Evolutionary conservation across 345 rosid genomes (phyloP), one percentile per base, ranked within the genome.

Genomic region (Clausena lansium): DNA sequence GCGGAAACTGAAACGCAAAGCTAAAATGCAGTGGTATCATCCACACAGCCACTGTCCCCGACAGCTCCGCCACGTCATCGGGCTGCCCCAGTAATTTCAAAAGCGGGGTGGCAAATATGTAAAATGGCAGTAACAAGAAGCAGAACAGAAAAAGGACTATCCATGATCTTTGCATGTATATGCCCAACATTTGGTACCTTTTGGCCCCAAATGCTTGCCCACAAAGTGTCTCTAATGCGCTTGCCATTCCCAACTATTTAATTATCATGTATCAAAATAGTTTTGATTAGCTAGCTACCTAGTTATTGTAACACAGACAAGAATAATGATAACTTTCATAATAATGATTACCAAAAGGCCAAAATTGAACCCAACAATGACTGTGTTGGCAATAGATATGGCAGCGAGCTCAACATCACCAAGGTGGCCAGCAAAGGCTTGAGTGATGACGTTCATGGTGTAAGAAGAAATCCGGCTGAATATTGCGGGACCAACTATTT

Each of bases 121-220:
- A 92, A 22, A 89, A 58, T 0, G 94, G 97, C 20, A 92, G 73
- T 0, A 92, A 57, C 25, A 90, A 58, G 78, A 89, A 72, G 64
- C 94, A 87, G 25, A 86, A 90, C 20, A 84, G 13, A 78, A 84
- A 80, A 1, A 92, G 80, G 7, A 92, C 91, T 11, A 90, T 87
- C 91, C 93, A 92, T 59, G 97, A 92, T 36, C 97, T 84, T 65
- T 92, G 97, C 91, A 89, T 80, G 86, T 90, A 92, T 2, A 89
- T 80, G 30, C 97, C 97, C 38, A 92, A 75, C 97, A 89, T 89
- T 20, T 86, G 69, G 78, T 90, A 88, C 13, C 84, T 84, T 64
- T 87, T 89, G 0, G 94, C 97, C 27, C 97, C 94, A 78, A 87
- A 92, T 30, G 94, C 94, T 84, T 92, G 97, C 9, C 97, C 97